These are phyloP conservation scores for Kockiozyma suomiensis DNA, from an alignment of 805 yeast species.

Conservation along the genomic window DNA sequence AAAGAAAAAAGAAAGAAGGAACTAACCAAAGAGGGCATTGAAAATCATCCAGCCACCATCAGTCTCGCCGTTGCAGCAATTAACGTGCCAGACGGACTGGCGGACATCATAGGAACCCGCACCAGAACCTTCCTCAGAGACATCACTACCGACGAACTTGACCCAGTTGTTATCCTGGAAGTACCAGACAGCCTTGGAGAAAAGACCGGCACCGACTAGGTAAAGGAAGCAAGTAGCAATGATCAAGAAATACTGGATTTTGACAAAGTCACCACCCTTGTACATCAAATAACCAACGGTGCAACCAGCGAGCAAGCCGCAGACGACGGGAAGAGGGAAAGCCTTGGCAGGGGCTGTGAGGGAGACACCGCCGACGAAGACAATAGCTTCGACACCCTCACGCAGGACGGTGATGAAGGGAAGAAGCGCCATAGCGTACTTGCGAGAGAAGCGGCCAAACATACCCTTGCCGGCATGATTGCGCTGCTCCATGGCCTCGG, in stretches of 20 bases:
- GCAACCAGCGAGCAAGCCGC: slow-evolving; percentile 81
- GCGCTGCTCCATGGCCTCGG: slow-evolving; percentile 63
- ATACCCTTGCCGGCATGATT: slow-evolving; percentile 35
- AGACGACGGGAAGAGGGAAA: slow-evolving; percentile 90
- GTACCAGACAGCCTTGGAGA: slow-evolving; percentile 91
- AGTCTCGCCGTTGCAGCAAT: slow-evolving; percentile 92
- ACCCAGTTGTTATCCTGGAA: slow-evolving; percentile 72
- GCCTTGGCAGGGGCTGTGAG: slow-evolving; percentile 64
- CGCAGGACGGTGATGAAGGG: slow-evolving; percentile 90
- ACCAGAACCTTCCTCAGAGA: slow-evolving; percentile 88
- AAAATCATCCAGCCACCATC: slow-evolving; percentile 97
- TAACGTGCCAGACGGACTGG: slow-evolving; percentile 89
- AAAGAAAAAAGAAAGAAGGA: not conserved
- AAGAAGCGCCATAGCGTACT: slow-evolving; percentile 84
- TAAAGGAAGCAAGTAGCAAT: slow-evolving; percentile 86
- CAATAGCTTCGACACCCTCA: slow-evolving; percentile 97
- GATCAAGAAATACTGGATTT: slow-evolving; percentile 86
- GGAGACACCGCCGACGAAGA: slow-evolving; percentile 95
- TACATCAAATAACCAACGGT: slow-evolving; percentile 70
- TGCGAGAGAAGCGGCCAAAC: slow-evolving; percentile 59
- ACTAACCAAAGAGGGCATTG: slow-evolving; percentile 82
- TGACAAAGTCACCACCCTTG: slow-evolving; percentile 77
- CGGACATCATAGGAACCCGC: slow-evolving; percentile 90
- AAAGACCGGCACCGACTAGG: slow-evolving; percentile 87
- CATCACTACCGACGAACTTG: slow-evolving; percentile 85